These are phyloP conservation scores for Paracoccidioides lutzii DNA, from an alignment of 2,329 filamentous ascomycete species.

Conservation along the genomic window DNA sequence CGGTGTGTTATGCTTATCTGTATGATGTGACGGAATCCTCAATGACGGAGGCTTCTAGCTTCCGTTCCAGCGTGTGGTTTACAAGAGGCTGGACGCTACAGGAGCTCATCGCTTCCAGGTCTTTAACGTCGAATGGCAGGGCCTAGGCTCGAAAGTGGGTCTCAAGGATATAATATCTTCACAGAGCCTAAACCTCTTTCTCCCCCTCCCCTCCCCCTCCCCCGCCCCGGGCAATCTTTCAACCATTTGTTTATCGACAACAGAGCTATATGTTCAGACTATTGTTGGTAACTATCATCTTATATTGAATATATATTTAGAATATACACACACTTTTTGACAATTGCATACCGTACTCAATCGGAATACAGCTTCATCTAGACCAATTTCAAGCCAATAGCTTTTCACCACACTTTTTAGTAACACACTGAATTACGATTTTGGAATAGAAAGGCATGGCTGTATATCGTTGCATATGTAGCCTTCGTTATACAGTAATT, in stretches of 20 bases:
- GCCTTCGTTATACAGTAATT: no score
- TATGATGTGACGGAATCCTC: constrained; percentile 13
- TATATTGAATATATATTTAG: no score
- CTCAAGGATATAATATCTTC: constrained; percentile 3
- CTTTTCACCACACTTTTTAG: no score
- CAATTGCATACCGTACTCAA: no score
- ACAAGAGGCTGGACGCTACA: constrained; percentile 6
- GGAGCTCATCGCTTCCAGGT: constrained; percentile 6
- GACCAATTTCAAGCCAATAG: no score
- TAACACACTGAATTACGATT: not conserved
- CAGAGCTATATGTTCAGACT: no score
- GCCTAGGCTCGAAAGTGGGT: constrained; percentile 1
- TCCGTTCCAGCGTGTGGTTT: constrained; percentile 5
- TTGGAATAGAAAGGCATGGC: not conserved
- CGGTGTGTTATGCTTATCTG: constrained; percentile 26
- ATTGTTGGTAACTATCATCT: no score
- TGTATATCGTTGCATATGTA: not conserved
- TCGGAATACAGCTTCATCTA: no score
- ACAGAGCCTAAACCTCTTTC: not conserved
- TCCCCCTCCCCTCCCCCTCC: no score
- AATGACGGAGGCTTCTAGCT: not conserved
- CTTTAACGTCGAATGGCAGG: constrained; percentile 4
- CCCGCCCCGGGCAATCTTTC: no score
- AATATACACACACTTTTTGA: no score
- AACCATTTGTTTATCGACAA: no score